phyloP scores from a whole-genome alignment of 2,329 filamentous ascomycete genomes.

The Cyclaneusma minus region DNA sequence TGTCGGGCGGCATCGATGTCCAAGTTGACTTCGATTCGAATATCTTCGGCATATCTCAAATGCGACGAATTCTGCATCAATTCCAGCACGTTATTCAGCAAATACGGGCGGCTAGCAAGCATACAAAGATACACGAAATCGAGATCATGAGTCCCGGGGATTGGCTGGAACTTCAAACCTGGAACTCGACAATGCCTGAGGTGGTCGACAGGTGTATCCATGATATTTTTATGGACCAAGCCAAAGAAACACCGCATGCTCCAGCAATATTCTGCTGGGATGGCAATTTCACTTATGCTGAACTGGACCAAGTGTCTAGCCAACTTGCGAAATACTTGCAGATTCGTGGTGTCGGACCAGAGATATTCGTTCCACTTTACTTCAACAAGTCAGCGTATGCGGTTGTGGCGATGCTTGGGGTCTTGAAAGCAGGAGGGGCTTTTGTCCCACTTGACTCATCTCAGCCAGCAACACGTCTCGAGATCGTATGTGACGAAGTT shows the following conservation, averaged over 20 bases:
- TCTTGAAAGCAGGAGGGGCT: slow-evolving; percentile 13
- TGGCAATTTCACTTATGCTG: slow-evolving; percentile 7
- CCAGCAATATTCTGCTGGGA: slow-evolving; percentile 10
- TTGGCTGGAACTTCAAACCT: slow-evolving; percentile 1
- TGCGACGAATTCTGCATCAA: slow-evolving; percentile 1
- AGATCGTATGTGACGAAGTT: slow-evolving; percentile 5
- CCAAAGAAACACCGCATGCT: slow-evolving; percentile 1
- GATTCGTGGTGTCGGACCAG: slow-evolving; percentile 5
- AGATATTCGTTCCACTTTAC: slow-evolving; percentile 7
- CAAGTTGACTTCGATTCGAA: slow-evolving; percentile 1
- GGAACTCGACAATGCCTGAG: slow-evolving; percentile 1
- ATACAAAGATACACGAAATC: slow-evolving; percentile 1
- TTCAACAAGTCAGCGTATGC: slow-evolving; percentile 12
- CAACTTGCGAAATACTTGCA: slow-evolving; percentile 3
- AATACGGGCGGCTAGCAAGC: slow-evolving; percentile 1
- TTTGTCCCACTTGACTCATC: slow-evolving; percentile 16
- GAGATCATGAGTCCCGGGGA: slow-evolving; percentile 1
- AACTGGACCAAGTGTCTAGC: slow-evolving; percentile 6
- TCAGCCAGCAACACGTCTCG: slow-evolving; percentile 8
- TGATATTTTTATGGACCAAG: slow-evolving; percentile 2
- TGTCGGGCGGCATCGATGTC: too few species aligned
- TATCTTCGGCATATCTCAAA: background rate
- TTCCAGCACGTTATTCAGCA: slow-evolving; percentile 1
- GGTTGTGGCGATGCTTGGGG: slow-evolving; percentile 14
- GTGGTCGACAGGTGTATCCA: slow-evolving; percentile 2